These are phyloP conservation scores for Macadamia integrifolia DNA, from an alignment of 164 flowering plant genomes.

Conservation along the genomic window DNA sequence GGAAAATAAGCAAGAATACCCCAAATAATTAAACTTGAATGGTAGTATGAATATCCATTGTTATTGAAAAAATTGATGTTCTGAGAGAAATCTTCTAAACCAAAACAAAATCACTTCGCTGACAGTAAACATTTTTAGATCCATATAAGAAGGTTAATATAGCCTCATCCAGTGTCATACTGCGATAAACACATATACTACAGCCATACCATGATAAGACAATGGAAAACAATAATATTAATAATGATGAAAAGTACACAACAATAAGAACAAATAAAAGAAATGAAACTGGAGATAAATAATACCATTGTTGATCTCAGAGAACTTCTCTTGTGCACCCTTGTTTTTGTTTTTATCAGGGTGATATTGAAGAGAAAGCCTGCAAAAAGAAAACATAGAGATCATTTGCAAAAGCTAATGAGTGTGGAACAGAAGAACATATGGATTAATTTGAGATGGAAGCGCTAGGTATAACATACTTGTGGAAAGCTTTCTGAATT, in stretches of 20 bases:
- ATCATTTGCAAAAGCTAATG: neutral
- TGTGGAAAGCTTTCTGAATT: conserved; percentile 95
- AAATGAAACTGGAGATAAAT: neutral
- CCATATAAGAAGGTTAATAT: no score
- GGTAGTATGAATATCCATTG: no score
- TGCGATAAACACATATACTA: no score
- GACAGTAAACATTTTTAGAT: neutral
- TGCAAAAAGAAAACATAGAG: conserved; percentile 14
- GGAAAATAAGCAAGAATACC: conserved; percentile 7
- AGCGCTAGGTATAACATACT: conserved; percentile 32
- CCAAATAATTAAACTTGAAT: no score
- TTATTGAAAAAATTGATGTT: neutral
- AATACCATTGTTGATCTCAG: conserved; percentile 86
- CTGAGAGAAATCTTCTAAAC: neutral
- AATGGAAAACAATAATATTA: neutral
- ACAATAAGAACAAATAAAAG: neutral
- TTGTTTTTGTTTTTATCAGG: conserved; percentile 92
- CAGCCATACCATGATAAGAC: no score
- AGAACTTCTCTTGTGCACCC: conserved; percentile 84
- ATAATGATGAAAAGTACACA: neutral
- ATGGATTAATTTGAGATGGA: no score
- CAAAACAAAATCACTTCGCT: conserved; percentile 4
- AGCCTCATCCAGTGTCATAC: no score
- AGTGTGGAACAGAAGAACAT: neutral
- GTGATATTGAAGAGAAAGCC: conserved; percentile 91